Percentiles rank a stretch among this genome's conserved stretches.
Evolutionary conservation across 148 eudicot genomes (phyloP).

Genomic region (Linanthus parryae): DNA sequence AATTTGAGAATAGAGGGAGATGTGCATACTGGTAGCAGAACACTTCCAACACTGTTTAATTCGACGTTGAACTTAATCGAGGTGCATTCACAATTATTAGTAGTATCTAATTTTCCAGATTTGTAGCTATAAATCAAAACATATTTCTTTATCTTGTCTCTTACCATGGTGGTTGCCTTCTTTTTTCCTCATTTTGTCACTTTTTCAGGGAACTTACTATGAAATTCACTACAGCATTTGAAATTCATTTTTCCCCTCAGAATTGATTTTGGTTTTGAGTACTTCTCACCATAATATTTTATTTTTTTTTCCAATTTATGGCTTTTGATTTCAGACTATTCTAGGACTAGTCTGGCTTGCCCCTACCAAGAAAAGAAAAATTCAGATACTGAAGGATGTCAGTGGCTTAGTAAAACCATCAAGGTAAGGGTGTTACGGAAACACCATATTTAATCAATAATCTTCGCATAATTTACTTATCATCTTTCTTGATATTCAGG

Average conservation of each 20-base stretch:
- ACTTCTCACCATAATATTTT: not conserved
- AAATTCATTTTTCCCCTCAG: no score
- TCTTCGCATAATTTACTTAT: no score
- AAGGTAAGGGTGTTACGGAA: no score
- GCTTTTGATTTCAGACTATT: conserved; percentile 18
- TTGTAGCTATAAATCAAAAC: no score
- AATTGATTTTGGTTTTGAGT: not conserved
- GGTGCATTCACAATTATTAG: conserved; percentile 9
- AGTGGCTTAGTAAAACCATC: conserved; percentile 50
- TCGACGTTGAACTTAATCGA: conserved; percentile 26
- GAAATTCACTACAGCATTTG: not conserved
- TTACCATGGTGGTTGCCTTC: not conserved
- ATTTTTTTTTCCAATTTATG: not conserved
- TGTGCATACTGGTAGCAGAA: conserved; percentile 31
- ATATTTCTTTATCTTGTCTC: not conserved
- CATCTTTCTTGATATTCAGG: no score
- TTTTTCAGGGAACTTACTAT: not conserved
- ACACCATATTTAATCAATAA: no score
- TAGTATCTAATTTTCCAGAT: not conserved
- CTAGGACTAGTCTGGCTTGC: conserved; percentile 30
- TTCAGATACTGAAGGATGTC: conserved; percentile 43
- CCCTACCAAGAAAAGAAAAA: conserved; percentile 40
- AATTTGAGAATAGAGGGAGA: conserved; percentile 34
- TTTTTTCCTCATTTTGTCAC: not conserved
- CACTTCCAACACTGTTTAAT: conserved; percentile 37